Conservation (phyloP, 129 eudicot species). For the Escallonia rubra region DNA sequence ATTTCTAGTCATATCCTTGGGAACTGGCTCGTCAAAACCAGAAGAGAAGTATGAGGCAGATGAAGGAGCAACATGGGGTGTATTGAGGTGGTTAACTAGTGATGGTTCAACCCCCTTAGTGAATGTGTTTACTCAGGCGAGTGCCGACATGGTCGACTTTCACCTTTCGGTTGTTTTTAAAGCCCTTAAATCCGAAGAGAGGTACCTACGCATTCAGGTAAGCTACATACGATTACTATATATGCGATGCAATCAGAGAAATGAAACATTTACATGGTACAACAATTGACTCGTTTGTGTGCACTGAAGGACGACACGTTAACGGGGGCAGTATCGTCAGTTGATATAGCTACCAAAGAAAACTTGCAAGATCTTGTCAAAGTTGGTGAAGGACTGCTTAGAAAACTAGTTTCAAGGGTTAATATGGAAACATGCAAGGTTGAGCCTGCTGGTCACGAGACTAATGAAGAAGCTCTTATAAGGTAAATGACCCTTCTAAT, state of each 20-base stretch:
- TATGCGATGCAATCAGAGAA: neutral
- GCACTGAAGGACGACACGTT: conserved; percentile 28
- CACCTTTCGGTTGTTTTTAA: conserved; percentile 38
- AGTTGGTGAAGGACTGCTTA: conserved; percentile 28
- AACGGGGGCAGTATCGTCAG: conserved; percentile 7
- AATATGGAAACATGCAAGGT: conserved; percentile 24
- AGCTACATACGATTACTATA: neutral
- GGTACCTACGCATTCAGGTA: conserved; percentile 55
- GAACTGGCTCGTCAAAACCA: conserved; percentile 37
- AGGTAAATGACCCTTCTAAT: neutral
- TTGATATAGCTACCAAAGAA: conserved; percentile 27
- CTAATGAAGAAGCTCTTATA: conserved; percentile 18
- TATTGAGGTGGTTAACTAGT: conserved; percentile 24
- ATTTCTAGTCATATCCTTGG: conserved; percentile 43
- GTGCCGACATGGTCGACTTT: conserved; percentile 38
- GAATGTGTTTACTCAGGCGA: conserved; percentile 39
- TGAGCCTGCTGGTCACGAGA: conserved; percentile 16
- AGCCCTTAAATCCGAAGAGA: conserved; percentile 18
- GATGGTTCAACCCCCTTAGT: conserved; percentile 37
- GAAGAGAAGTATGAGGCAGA: conserved; percentile 20
- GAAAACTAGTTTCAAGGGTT: conserved; percentile 32
- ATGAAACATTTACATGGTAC: neutral
- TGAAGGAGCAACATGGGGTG: conserved; percentile 42
- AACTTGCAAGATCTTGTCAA: conserved; percentile 20
- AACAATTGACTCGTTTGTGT: too few relatives aligned